Evolutionary conservation across 257 asterid genomes (phyloP).

Genomic region (Anisodus tanguticus): DNA sequence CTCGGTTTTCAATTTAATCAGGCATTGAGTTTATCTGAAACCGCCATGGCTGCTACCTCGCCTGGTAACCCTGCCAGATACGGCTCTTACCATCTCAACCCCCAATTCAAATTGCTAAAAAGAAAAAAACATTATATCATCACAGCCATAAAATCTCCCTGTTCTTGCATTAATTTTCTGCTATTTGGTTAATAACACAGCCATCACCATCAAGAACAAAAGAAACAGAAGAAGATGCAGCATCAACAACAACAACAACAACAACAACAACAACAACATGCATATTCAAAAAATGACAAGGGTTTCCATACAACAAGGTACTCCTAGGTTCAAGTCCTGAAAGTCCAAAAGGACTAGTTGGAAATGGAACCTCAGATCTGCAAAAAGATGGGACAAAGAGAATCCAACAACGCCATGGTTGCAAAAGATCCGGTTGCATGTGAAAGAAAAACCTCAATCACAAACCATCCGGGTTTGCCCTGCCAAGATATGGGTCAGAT

Average conservation of each 20-base stretch:
- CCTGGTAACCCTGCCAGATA: neutral
- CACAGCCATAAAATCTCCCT: neutral
- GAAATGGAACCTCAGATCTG: neutral
- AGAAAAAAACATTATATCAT: too few species aligned
- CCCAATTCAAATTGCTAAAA: neutral
- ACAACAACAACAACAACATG: too few species aligned
- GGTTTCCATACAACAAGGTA: neutral
- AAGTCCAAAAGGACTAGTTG: neutral
- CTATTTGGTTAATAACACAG: neutral
- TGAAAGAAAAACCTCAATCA: too few species aligned
- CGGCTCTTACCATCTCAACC: neutral
- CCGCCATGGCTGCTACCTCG: neutral
- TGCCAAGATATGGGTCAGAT: too few species aligned
- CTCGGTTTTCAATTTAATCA: neutral
- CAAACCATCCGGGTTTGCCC: too few species aligned
- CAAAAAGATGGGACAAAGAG: neutral
- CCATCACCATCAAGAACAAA: too few species aligned
- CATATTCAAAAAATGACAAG: neutral
- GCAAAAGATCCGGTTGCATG: too few species aligned
- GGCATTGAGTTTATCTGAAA: neutral
- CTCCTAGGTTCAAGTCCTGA: neutral
- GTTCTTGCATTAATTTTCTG: neutral
- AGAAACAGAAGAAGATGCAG: too few species aligned
- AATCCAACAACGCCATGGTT: too few species aligned
- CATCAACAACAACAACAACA: too few species aligned